phyloP scores from a whole-genome alignment of 192 early-diverging fungal species.

The Rhizoclosmatium sp. region DNA sequence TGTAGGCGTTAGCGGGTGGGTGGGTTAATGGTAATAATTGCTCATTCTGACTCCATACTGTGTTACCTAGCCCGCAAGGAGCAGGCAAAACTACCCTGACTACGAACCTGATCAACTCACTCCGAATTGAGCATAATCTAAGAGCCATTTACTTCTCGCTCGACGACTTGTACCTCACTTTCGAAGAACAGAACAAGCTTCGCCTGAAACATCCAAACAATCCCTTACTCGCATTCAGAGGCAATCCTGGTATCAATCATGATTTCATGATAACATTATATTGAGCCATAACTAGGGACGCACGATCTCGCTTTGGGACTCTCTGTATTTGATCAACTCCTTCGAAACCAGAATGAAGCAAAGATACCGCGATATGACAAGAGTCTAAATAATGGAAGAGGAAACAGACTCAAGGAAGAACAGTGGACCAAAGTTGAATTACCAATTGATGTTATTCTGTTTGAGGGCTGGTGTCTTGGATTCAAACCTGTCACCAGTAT shows the following conservation, averaged over 20 bases:
- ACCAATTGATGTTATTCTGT: slow-evolving; percentile 81
- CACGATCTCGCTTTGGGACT: slow-evolving; percentile 80
- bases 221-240: slow-evolving; percentile 79
- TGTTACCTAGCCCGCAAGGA: slow-evolving; percentile 67
- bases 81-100: slow-evolving; percentile 65
- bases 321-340: slow-evolving; percentile 58
- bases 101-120: slow-evolving; percentile 4
- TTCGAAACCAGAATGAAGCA: slow-evolving; percentile 27
- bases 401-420: slow-evolving; percentile 71
- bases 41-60: neutral
- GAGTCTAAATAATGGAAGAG: slow-evolving; percentile 73
- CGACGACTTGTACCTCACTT: slow-evolving; percentile 88
- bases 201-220: slow-evolving; percentile 60
- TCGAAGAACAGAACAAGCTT: slow-evolving; percentile 67
- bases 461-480: slow-evolving; percentile 94
- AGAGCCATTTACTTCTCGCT: slow-evolving; percentile 38
- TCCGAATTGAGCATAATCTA: slow-evolving; percentile 7
- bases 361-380: slow-evolving; percentile 86
- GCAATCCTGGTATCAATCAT: slow-evolving; percentile 68
- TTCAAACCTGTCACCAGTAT: slow-evolving; percentile 55
- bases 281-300: slow-evolving; percentile 55
- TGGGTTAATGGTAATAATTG: neutral
- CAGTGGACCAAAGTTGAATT: slow-evolving; percentile 64
- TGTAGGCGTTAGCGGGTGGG: slow-evolving; percentile 74
- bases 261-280: neutral